A percentile compares a stretch with the other conserved stretches of the same genome.
phyloP scores from a whole-genome alignment of 192 early-diverging fungal genomes.

The Linnemannia hyalina region DNA sequence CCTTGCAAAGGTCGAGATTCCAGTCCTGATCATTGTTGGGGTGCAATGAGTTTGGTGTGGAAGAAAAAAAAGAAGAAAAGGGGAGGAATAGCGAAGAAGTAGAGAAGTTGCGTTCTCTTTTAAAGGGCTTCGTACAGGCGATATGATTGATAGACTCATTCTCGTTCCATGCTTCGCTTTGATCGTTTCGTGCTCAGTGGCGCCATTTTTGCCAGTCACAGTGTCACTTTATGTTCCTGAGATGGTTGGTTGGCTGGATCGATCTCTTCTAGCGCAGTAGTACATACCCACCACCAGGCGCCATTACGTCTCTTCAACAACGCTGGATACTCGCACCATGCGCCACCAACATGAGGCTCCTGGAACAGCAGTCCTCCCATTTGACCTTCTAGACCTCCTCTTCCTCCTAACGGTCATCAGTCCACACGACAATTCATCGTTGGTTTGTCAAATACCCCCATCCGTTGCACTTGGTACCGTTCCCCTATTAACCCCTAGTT shows the following conservation, averaged over 20 bases:
- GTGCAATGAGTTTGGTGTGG: not conserved
- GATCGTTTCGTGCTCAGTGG: slow-evolving; percentile 12
- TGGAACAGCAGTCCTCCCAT: no score
- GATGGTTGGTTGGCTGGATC: slow-evolving; percentile 8
- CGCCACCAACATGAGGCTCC: no score
- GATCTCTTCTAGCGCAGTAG: not conserved
- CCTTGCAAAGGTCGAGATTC: slow-evolving; percentile 21
- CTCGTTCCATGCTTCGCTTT: not conserved
- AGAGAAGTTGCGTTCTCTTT: not conserved
- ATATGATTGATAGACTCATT: not conserved
- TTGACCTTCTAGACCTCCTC: no score
- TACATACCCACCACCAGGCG: no score
- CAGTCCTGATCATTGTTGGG: slow-evolving; percentile 36
- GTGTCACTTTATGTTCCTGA: not conserved
- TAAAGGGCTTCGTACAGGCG: not conserved
- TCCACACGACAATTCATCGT: no score
- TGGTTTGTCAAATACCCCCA: no score
- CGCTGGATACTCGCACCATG: no score
- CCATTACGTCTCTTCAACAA: no score
- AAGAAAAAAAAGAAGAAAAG: not conserved
- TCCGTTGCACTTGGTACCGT: no score
- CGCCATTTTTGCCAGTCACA: slow-evolving; percentile 41
- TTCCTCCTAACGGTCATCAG: no score
- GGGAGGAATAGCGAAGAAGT: not conserved
- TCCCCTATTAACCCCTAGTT: no score